A percentile compares a stretch with the other conserved stretches of the same genome.
Conservation (phyloP, 2,329 filamentous ascomycete genomes). For the Albophoma yamanashiensis region DNA sequence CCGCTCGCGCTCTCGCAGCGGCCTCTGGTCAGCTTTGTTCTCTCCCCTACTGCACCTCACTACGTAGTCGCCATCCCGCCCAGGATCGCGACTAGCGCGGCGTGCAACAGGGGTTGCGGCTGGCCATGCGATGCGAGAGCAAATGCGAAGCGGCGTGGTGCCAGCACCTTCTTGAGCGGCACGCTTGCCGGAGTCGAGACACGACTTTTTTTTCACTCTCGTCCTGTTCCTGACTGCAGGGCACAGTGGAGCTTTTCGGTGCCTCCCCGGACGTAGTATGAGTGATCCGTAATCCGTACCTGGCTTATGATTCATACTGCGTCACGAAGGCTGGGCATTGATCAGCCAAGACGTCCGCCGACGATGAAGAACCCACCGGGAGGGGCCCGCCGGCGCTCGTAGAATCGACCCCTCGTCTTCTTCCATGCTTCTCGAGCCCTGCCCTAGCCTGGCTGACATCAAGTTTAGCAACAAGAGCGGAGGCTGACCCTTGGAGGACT, state of each 20-base stretch:
- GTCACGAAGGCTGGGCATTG: background rate
- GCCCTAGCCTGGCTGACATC: background rate
- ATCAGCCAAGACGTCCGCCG: background rate
- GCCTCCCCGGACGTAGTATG: background rate
- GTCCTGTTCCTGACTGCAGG: background rate
- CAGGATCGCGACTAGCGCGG: background rate
- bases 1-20: background rate
- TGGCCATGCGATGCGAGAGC: background rate
- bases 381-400: background rate
- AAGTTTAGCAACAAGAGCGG: background rate
- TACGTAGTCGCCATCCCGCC: background rate
- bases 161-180: background rate
- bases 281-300: background rate
- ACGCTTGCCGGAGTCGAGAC: background rate
- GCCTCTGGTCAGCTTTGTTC: background rate
- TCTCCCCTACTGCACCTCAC: no score
- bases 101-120: background rate
- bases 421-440: background rate
- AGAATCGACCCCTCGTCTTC: background rate
- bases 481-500: background rate
- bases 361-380: background rate
- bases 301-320: background rate
- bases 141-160: background rate
- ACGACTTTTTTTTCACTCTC: background rate
- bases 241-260: background rate